Conservation (phyloP, 352 stramenopile species). For the Globisporangium barbulae region DNA sequence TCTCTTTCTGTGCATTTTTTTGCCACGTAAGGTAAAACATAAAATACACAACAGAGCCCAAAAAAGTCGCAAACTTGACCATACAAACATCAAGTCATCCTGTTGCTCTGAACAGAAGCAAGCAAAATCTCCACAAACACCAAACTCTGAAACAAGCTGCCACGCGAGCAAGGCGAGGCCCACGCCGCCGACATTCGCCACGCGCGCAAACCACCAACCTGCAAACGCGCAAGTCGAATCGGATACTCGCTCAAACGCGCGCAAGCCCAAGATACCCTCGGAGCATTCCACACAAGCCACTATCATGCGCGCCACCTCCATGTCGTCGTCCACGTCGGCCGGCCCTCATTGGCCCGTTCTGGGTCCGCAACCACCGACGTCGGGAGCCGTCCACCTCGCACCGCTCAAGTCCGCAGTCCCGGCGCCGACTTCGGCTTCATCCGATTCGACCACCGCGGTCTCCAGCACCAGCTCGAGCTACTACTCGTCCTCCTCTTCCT, state of each 20-base stretch:
- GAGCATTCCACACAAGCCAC: neutral
- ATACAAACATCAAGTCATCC: conserved; percentile 6
- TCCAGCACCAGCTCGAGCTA: conserved; percentile 10
- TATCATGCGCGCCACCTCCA: neutral
- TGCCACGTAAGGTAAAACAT: neutral
- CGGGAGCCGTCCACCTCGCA: neutral
- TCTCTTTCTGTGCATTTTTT: neutral
- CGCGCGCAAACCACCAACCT: neutral
- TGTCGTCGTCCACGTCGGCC: neutral
- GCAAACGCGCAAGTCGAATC: neutral
- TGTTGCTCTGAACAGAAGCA: neutral
- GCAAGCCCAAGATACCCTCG: neutral
- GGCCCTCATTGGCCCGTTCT: neutral
- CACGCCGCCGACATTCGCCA: neutral
- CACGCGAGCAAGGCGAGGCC: neutral
- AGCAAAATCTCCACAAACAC: conserved; percentile 2
- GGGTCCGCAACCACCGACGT: neutral
- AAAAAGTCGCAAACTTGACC: conserved; percentile 4
- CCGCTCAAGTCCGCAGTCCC: neutral
- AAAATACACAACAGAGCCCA: neutral
- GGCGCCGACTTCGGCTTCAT: neutral
- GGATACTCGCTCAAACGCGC: neutral
- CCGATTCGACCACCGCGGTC: conserved; percentile 9
- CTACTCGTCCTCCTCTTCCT: neutral
- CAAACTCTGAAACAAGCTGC: conserved; percentile 9